Evolutionary conservation across 2,329 filamentous ascomycete genomes (phyloP), one percentile per base, ranked within the genome.

Genomic region (Clonostachys chloroleuca): DNA sequence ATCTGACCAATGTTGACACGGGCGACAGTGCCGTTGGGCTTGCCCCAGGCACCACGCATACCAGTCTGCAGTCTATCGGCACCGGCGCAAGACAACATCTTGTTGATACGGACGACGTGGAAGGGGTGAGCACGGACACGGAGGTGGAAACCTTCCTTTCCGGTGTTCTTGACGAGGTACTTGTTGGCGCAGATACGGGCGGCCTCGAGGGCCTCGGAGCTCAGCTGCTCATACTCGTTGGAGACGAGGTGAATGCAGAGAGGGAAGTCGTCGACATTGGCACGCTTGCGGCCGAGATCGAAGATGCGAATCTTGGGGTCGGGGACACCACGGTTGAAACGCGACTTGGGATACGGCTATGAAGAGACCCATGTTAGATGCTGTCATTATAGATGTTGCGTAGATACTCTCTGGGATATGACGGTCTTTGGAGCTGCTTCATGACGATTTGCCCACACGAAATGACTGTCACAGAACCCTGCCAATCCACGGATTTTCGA

Each of bases 91-190:
- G 94, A 97, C 90, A 99, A 92, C 94, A 99, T 99, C 89, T 99
- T 99, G 91, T 99, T 99, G 92, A 99, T 99, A 79, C 94, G 94
- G 83, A 99, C 88, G 78, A 99, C 94, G 84, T 99, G 94, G 90
- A 89, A 99, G 61, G 94, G 94, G 84, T 99, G 94, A 69, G 91
- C 92, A 71, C 94, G 84, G 69, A 87, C 80, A 64, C 84, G 83
- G 60, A 87, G 75, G 72, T 87, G 84, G 81, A 87, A 87, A 68
- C 75, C 73, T 67, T 87, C 84, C 80, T 87, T 87, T 72, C 84
- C 84, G 62, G 76, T 73, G 63, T 75, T 72, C 81, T 87, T 87
- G 74, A 85, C 81, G 57, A 87, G 73, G 79, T 87, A 95, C 89
- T 97, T 97, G 89, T 99, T 99, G 87, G 92, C 92, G 84, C 92